phyloP scores from a whole-genome alignment of 2,329 filamentous ascomycete species.

The Epichloe typhina region DNA sequence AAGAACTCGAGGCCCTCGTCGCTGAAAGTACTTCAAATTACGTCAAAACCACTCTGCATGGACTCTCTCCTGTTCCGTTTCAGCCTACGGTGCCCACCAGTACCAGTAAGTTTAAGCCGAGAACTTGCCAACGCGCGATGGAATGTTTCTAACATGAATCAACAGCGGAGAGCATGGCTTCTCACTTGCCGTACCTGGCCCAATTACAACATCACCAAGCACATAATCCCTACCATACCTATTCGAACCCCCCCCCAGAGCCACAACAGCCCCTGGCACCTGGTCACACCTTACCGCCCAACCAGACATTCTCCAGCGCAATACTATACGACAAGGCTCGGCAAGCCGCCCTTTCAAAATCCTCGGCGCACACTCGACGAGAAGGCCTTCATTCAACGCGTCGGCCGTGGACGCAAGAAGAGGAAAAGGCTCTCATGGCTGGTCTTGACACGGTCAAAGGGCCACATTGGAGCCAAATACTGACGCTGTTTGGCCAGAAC shows the following conservation, averaged over 20 bases:
- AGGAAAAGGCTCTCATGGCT: slow-evolving; percentile 81
- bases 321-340: slow-evolving; percentile 45
- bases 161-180: slow-evolving; percentile 19
- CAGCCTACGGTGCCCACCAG: slow-evolving; percentile 28
- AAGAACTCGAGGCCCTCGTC: slow-evolving; percentile 30
- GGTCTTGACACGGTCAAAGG: slow-evolving; percentile 81
- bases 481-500: slow-evolving; percentile 68
- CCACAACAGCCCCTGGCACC: slow-evolving; percentile 15
- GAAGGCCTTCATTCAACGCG: slow-evolving; percentile 50
- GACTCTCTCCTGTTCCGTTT: slow-evolving; percentile 28
- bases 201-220: slow-evolving; percentile 25
- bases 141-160: slow-evolving; percentile 2
- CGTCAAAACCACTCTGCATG: slow-evolving; percentile 29
- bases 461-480: slow-evolving; percentile 85
- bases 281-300: slow-evolving; percentile 35
- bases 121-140: background rate
- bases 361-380: slow-evolving; percentile 38
- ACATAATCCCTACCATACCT: slow-evolving; percentile 23
- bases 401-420: slow-evolving; percentile 76
- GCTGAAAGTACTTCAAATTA: slow-evolving; percentile 32
- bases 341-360: slow-evolving; percentile 44
- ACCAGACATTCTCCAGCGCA: slow-evolving; percentile 41
- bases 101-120: slow-evolving; percentile 23
- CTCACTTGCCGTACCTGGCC: slow-evolving; percentile 23
- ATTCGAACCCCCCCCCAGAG: slow-evolving; percentile 23